Evolutionary conservation across 2,329 filamentous ascomycete species (phyloP), one percentile per base, ranked within the genome.

Genomic region (Thielaviopsis punctulata): DNA sequence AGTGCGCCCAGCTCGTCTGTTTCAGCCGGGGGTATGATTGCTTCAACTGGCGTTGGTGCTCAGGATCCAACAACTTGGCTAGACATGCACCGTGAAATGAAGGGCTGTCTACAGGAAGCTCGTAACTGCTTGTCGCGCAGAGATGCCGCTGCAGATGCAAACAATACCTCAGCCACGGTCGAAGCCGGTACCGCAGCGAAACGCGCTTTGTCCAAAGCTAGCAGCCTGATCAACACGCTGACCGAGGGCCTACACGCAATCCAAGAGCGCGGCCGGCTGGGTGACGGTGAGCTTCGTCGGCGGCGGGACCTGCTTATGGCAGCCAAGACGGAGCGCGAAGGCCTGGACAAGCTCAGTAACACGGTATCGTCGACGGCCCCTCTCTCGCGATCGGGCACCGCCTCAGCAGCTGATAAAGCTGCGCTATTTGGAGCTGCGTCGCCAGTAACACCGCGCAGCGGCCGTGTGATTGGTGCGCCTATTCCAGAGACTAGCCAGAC

Each of bases 131-230:
- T 87, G n/a, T 81, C 82, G 39, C 70, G 75, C 57, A 69, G 85
- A 47, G 86, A 92, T 60, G 75, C 62, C 3, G 66, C 67, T 10
- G 62, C 64, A 6, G 67, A 67, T 46, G 62, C 62, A 24, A 63
- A 65, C 30, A 66, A 67, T 57, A 69, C 65, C 39, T 65, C 68
- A 1, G 66, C 64, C 0, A 72, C 71, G 4, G 65, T 72, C 45
- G 81, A 86, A 61, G 80, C 82, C 0, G 79, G 79, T 1, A 78
- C 82, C 0, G 79, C 79, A n/a, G 85, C 86, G 13, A 89, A 88
- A 69, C 78, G 76, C 57, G 79, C 77, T 36, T 71, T 92, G 9
- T 73, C 89, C 25, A 79, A 80, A 59, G 82, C 82, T 0, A 79
- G 77, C 1, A 76, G 76, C 1, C 63, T 86, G 51, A 68, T 89